These are phyloP conservation scores for Colletotrichum sp. DNA, from an alignment of 2,329 filamentous ascomycete species.

Conservation along the genomic window DNA sequence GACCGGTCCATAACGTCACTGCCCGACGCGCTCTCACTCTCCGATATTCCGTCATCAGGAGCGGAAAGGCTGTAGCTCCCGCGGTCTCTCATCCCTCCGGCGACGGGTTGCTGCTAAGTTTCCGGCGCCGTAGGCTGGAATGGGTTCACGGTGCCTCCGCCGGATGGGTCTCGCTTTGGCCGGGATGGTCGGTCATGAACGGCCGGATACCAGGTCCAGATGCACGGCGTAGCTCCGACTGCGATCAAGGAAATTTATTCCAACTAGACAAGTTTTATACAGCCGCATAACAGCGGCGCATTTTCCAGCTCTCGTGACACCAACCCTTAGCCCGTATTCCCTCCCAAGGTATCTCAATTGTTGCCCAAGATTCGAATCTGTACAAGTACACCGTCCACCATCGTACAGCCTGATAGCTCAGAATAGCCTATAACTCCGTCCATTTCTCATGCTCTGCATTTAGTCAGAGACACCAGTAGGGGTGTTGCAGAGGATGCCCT, in stretches of 20 bases:
- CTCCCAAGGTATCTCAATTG: neutral
- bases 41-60: neutral
- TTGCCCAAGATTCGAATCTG: neutral
- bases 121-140: neutral
- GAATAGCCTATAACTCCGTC: neutral
- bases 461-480: conserved; percentile 34
- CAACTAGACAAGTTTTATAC: neutral
- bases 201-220: neutral
- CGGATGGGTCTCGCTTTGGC: neutral
- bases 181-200: neutral
- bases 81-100: neutral
- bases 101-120: neutral
- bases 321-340: neutral
- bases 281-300: neutral
- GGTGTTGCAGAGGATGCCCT: conserved; percentile 40
- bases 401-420: neutral
- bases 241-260: neutral
- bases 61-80: neutral
- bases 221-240: neutral
- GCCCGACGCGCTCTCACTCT: neutral
- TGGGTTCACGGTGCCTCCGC: neutral
- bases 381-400: neutral
- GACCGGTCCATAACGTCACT: conserved; percentile 14
- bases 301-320: neutral
- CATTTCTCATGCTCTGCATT: neutral